Base-by-base conservation (phyloP, 495 filamentous ascomycete species). In the Schizothecium vesticola region DNA sequence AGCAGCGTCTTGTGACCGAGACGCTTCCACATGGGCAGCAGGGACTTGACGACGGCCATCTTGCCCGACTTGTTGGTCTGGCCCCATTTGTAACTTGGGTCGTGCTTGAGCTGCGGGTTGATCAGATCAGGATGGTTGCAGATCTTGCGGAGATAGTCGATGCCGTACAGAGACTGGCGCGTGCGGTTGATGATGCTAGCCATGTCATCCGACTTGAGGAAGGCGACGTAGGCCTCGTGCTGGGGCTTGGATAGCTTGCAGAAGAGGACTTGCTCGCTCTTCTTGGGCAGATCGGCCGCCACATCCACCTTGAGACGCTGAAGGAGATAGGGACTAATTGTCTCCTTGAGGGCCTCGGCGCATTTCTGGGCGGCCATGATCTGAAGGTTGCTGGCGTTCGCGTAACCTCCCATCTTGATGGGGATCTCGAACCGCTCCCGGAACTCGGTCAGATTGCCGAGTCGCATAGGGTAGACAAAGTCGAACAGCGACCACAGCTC, bases 401-500 rank as follows among this genome's bases (percentile, higher is more conserved):
- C 92, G 75, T 97, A 97, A 11, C 94, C 94, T 56, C 95, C 95
- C 43, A 91, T 86, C 65, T 88, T 89, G 75, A 99, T 97, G 0
- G 94, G 95, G 55, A 94, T 88, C 73, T 97, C 95, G 66, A 98
- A 97, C 64, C 94, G 87, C 69, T 87, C 89, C 16, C 92, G 88
- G 76, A 98, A 99, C 57, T 89, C 89, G 31, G 97, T 91, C 16
- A 99, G 84, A 0, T 91, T 97, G 0, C 95, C 95, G 12, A 99
- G 82, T 33, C 92, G 91, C 91, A 97, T 97, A 0, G 95, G 95
- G 71, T 91, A 97, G 65, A 97, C 88, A 73, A 97, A 99, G 75
- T 99, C 95, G 73, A 98, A 97, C 8, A 99, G 86, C 0, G 96
- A 98, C 95, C 95, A 99, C n/a, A 99, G 84, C 74, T 99, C 95